Percentiles rank a stretch among this genome's conserved stretches.
Conservation (phyloP, 2,329 filamentous ascomycete genomes). For the Cryphonectria nitschkei region DNA sequence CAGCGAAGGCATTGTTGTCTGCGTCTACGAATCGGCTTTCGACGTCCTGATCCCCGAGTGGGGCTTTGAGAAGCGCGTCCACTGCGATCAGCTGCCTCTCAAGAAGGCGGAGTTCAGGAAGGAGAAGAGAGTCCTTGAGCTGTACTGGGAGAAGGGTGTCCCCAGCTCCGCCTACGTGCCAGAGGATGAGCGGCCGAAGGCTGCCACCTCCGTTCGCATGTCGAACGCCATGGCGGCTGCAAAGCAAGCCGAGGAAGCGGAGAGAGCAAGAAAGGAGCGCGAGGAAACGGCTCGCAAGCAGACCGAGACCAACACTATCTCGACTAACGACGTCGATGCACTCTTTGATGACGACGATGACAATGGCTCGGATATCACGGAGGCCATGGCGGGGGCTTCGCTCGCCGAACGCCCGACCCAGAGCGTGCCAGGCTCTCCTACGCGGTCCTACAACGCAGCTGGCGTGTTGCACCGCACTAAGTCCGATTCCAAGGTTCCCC, state of each 20-base stretch:
- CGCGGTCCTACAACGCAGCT: constrained; percentile 69
- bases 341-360: constrained; percentile 94
- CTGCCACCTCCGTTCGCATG: constrained; percentile 72
- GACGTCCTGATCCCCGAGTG: constrained; percentile 98
- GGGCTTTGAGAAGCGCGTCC: constrained; percentile 98
- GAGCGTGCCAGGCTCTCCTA: constrained; percentile 91
- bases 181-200: constrained; percentile 93
- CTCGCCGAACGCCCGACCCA: constrained; percentile 88
- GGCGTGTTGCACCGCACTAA: constrained; percentile 82
- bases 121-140: constrained; percentile 88
- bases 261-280: constrained; percentile 79
- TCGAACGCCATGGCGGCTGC: constrained; percentile 76
- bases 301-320: constrained; percentile 92
- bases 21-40: constrained; percentile 97
- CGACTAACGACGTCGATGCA: constrained; percentile 91
- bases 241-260: constrained; percentile 79
- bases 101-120: constrained; percentile 99
- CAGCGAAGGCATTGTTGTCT: constrained; percentile 92
- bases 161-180: constrained; percentile 95
- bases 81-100: constrained; percentile 95
- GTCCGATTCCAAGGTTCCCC: constrained; percentile 89
- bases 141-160: constrained; percentile 99
- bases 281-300: constrained; percentile 92
- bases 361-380: constrained; percentile 84
- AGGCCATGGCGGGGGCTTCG: constrained; percentile 88